phyloP scores from a whole-genome alignment of 345 rosid species.

The Gossypium longicalyx region DNA sequence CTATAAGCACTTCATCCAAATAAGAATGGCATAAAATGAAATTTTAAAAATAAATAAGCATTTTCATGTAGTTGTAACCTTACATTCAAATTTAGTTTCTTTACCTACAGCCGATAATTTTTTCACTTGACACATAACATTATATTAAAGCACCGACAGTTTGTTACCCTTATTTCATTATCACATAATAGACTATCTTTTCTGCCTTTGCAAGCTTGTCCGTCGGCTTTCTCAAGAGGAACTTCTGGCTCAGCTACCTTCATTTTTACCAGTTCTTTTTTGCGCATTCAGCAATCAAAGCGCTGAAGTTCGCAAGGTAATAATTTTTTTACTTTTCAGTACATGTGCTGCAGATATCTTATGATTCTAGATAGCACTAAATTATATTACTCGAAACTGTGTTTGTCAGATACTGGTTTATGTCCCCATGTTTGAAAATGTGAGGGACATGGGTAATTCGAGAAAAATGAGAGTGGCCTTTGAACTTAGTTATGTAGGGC shows the following conservation, averaged over 20 bases:
- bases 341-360: not conserved
- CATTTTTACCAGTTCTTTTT: conserved; percentile 54
- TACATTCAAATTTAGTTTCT: not conserved
- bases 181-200: not conserved
- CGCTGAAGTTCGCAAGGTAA: conserved; percentile 64
- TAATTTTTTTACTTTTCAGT: not conserved
- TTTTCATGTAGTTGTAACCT: not conserved
- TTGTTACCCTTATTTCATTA: not conserved
- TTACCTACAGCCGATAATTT: not conserved
- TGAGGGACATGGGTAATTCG: not conserved
- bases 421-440: not conserved
- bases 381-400: not conserved
- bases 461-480: not conserved
- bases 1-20: not conserved
- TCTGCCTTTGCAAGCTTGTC: conserved; percentile 38
- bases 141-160: not conserved
- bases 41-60: not conserved
- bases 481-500: not conserved
- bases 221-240: conserved; percentile 53
- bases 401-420: not conserved
- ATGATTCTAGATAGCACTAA: not conserved
- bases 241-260: conserved; percentile 50
- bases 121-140: not conserved
- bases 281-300: conserved; percentile 61
- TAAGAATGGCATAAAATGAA: not conserved